Percentiles rank a stretch among this genome's conserved stretches.
Conservation (phyloP, 345 rosid species). For the Syzygium aqueum region DNA sequence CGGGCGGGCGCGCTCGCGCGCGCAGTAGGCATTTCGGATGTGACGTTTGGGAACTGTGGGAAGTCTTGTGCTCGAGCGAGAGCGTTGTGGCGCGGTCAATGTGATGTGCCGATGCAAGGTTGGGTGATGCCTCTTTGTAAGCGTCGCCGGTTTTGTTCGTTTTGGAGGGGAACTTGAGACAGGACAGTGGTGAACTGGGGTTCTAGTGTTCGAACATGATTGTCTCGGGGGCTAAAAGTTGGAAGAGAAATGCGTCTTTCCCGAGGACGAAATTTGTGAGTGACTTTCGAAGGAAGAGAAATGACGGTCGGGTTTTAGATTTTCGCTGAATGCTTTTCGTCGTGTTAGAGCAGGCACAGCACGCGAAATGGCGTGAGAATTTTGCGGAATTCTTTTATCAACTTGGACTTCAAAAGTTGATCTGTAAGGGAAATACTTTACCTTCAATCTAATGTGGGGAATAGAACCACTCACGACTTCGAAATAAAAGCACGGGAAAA, state of each 20-base stretch:
- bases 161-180: neutral
- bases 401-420: neutral
- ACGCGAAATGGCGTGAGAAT: neutral
- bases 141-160: neutral
- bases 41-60: neutral
- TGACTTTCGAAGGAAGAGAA: neutral
- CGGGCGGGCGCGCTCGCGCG: no score
- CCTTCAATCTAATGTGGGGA: neutral
- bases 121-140: neutral
- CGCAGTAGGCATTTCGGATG: neutral
- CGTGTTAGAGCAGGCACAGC: neutral
- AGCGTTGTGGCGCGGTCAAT: neutral
- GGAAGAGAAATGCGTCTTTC: neutral
- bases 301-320: neutral
- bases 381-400: neutral
- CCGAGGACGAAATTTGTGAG: neutral
- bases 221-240: neutral
- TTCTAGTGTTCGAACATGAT: neutral
- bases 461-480: neutral
- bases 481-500: neutral
- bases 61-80: neutral
- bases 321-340: neutral
- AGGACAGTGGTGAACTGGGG: neutral
- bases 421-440: neutral
- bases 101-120: neutral